phyloP scores from a whole-genome alignment of 2,329 filamentous ascomycete genomes.

The Thermothelomyces thermophilus region DNA sequence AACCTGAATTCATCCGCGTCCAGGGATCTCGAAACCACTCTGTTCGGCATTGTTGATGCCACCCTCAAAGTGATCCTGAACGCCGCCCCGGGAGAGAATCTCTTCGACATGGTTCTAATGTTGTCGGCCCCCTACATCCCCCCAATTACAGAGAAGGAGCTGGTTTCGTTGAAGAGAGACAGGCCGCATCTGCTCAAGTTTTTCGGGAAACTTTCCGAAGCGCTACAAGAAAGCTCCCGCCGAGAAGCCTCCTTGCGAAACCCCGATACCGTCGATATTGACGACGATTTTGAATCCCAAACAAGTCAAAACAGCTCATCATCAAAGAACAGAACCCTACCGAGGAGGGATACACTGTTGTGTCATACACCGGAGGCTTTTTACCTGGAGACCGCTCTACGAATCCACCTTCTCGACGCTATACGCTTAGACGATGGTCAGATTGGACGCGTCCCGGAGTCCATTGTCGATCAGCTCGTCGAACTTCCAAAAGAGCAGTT shows the following conservation, averaged over 20 bases:
- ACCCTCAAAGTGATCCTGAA: conserved; percentile 36
- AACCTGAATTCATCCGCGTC: conserved; percentile 43
- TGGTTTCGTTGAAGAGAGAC: conserved; percentile 35
- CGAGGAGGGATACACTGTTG: conserved; percentile 41
- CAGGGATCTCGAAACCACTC: conserved; percentile 39
- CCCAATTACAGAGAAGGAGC: conserved; percentile 32
- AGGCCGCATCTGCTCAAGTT: conserved; percentile 38
- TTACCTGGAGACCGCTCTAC: conserved; percentile 40
- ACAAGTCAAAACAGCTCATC: conserved; percentile 40
- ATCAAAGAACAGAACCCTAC: conserved; percentile 35
- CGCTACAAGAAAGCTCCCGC: conserved; percentile 28
- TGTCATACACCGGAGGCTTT: conserved; percentile 40
- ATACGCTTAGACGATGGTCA: conserved; percentile 39
- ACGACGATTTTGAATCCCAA: conserved; percentile 58
- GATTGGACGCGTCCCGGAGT: conserved; percentile 43
- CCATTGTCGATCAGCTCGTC: conserved; percentile 45
- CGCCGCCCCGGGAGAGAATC: conserved; percentile 40
- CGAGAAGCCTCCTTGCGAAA: conserved; percentile 33
- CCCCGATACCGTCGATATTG: conserved; percentile 58
- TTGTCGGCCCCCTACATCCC: conserved; percentile 43
- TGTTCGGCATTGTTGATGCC: conserved; percentile 38
- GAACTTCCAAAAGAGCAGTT: conserved; percentile 47
- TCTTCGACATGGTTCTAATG: conserved; percentile 42
- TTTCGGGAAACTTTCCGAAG: conserved; percentile 35
- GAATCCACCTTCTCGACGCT: conserved; percentile 40